Percentiles rank a stretch among this genome's conserved stretches.
These are phyloP conservation scores for Sclerotinia borealis DNA, from an alignment of 2,329 filamentous ascomycete species.

Conservation along the genomic window DNA sequence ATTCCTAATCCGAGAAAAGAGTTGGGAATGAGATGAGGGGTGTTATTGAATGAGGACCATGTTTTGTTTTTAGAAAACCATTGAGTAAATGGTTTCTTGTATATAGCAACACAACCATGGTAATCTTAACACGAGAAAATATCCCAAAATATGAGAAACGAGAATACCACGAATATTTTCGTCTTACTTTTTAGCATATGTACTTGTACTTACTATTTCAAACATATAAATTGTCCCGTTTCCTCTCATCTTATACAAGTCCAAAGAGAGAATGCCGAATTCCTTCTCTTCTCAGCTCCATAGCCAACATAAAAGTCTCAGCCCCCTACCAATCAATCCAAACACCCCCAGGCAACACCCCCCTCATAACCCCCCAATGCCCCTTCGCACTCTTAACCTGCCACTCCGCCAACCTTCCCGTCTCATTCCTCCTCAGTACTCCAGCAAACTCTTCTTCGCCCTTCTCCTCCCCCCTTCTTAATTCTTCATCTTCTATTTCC, in stretches of 20 bases:
- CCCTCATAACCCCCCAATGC: slow-evolving; percentile 91
- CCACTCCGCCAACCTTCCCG: slow-evolving; percentile 59
- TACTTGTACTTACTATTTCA: not conserved
- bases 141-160: not conserved
- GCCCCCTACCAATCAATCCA: slow-evolving; percentile 78
- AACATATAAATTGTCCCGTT: not conserved
- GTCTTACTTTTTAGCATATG: too few relatives aligned
- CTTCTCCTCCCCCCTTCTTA: slow-evolving; percentile 30
- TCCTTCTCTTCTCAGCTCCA: not conserved
- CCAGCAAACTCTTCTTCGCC: slow-evolving; percentile 34
- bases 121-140: not conserved
- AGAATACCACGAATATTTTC: not conserved
- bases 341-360: slow-evolving; percentile 66
- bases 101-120: not conserved
- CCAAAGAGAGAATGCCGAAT: not conserved
- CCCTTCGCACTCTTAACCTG: slow-evolving; percentile 72
- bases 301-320: not conserved
- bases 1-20: not conserved
- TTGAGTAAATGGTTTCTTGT: not conserved
- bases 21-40: not conserved
- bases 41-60: not conserved
- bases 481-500: slow-evolving; percentile 47
- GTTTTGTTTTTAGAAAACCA: not conserved
- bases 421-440: slow-evolving; percentile 57
- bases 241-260: not conserved